Evolutionary conservation across 768 basidiomycete species (phyloP).

Genomic region (Termitomyces sp.): DNA sequence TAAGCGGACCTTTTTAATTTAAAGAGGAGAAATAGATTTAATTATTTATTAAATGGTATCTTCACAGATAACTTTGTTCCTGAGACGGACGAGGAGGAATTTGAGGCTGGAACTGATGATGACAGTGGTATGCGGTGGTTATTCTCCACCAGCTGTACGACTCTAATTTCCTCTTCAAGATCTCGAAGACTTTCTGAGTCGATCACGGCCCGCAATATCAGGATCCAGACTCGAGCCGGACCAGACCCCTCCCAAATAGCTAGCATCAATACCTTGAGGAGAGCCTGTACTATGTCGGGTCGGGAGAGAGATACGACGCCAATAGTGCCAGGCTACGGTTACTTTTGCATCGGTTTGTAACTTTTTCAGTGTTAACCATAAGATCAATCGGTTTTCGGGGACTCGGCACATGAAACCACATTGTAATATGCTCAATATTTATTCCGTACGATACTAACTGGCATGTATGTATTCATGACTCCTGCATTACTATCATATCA

Average conservation of each 20-base stretch:
- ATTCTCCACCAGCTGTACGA: not conserved
- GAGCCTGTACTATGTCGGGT: slow-evolving; percentile 34
- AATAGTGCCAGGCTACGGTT: no score
- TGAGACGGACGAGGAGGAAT: slow-evolving; percentile 5
- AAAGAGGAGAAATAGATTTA: not conserved
- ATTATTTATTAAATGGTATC: not conserved
- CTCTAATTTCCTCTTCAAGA: not conserved
- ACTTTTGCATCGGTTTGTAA: not conserved
- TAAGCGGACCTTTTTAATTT: not conserved
- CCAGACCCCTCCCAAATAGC: slow-evolving; percentile 4
- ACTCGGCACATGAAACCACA: not conserved
- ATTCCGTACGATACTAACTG: not conserved
- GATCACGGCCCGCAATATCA: not conserved
- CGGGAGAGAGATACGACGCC: slow-evolving; percentile 32
- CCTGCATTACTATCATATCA: not conserved
- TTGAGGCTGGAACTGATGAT: not conserved
- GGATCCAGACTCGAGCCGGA: not conserved
- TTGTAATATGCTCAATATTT: not conserved
- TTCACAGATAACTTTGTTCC: slow-evolving; percentile 9
- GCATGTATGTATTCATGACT: not conserved
- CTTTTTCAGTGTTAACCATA: no score
- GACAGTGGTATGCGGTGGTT: slow-evolving; percentile 2
- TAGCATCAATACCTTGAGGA: slow-evolving; percentile 20
- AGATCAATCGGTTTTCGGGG: not conserved
- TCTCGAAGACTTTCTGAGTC: not conserved